Conservation (phyloP, 1,139 yeast species). For the Sugiyamaella novakii region DNA sequence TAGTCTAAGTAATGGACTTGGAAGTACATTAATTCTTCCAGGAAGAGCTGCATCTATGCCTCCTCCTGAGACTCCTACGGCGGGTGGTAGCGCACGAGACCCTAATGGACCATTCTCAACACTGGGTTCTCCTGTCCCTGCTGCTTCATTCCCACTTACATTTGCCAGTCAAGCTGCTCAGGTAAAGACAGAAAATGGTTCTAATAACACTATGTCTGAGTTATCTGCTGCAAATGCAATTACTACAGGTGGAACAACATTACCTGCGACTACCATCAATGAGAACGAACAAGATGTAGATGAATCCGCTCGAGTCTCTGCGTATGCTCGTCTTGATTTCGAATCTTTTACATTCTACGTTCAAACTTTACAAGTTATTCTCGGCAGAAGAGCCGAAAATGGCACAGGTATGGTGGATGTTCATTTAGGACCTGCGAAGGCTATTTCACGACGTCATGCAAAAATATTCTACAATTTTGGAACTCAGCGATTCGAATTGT, state of each 20-base stretch:
- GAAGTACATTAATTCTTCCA: slow-evolving; percentile 14
- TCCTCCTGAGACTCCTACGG: slow-evolving; percentile 23
- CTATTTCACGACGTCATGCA: slow-evolving; percentile 90
- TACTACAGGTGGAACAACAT: slow-evolving; percentile 14
- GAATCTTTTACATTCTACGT: slow-evolving; percentile 92
- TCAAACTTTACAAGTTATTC: slow-evolving; percentile 88
- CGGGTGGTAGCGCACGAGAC: neutral
- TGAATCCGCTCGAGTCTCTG: slow-evolving; percentile 64
- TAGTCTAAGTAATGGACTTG: slow-evolving; percentile 8
- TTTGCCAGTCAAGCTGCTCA: slow-evolving; percentile 25
- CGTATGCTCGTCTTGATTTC: slow-evolving; percentile 92
- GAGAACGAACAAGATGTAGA: slow-evolving; percentile 29
- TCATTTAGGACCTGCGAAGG: slow-evolving; percentile 86
- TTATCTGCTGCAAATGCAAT: slow-evolving; percentile 21
- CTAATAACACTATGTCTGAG: slow-evolving; percentile 11
- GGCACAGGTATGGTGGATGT: slow-evolving; percentile 75
- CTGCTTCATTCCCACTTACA: slow-evolving; percentile 27
- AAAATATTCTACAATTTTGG: slow-evolving; percentile 95
- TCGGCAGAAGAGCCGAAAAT: slow-evolving; percentile 86
- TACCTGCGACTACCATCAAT: slow-evolving; percentile 14
- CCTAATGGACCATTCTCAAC: neutral
- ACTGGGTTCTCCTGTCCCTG: slow-evolving; percentile 8
- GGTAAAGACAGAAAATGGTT: slow-evolving; percentile 3
- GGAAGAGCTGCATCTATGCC: slow-evolving; percentile 24
- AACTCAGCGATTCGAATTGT: slow-evolving; percentile 85